phyloP scores from a whole-genome alignment of 2,329 filamentous ascomycete species.

The Xylaria hypoxylon region DNA sequence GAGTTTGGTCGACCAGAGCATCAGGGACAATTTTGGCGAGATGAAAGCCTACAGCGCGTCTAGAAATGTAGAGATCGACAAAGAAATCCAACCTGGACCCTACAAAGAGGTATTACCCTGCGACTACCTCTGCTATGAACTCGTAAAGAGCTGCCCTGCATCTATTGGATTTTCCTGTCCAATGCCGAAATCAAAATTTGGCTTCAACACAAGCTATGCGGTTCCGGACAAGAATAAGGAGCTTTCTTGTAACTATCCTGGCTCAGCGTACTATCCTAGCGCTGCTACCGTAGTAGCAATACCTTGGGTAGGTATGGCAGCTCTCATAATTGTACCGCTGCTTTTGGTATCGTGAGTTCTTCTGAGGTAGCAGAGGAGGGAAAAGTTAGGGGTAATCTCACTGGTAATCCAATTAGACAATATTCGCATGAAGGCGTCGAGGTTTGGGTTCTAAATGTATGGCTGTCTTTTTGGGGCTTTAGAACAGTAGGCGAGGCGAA shows the following conservation, averaged over 20 bases:
- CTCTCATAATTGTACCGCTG: conserved; percentile 32
- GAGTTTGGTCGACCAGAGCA: conserved; percentile 59
- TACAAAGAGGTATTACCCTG: conserved; percentile 96
- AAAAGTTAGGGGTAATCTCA: conserved; percentile 18
- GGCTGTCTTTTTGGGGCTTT: conserved; percentile 34
- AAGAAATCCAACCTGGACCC: conserved; percentile 79
- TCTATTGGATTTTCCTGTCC: conserved; percentile 83
- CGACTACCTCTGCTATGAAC: conserved; percentile 84
- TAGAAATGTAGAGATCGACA: conserved; percentile 79
- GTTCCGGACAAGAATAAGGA: conserved; percentile 43
- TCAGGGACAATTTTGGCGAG: conserved; percentile 45
- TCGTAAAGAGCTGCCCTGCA: conserved; percentile 87
- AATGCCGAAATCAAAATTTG: conserved; percentile 49
- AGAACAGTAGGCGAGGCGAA: conserved; percentile 34
- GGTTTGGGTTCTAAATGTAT: conserved; percentile 37
- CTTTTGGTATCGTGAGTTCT: conserved; percentile 34
- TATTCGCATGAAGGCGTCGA: conserved; percentile 40
- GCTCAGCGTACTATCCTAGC: conserved; percentile 65
- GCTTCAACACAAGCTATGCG: conserved; percentile 63
- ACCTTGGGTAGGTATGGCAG: conserved; percentile 44
- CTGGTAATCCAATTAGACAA: conserved; percentile 28
- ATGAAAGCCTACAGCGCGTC: conserved; percentile 64
- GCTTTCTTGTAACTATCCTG: conserved; percentile 70
- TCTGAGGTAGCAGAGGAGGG: not conserved
- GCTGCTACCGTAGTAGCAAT: conserved; percentile 47